Evolutionary conservation across 164 flowering plant species (phyloP).

Genomic region (Liquidambar formosana): DNA sequence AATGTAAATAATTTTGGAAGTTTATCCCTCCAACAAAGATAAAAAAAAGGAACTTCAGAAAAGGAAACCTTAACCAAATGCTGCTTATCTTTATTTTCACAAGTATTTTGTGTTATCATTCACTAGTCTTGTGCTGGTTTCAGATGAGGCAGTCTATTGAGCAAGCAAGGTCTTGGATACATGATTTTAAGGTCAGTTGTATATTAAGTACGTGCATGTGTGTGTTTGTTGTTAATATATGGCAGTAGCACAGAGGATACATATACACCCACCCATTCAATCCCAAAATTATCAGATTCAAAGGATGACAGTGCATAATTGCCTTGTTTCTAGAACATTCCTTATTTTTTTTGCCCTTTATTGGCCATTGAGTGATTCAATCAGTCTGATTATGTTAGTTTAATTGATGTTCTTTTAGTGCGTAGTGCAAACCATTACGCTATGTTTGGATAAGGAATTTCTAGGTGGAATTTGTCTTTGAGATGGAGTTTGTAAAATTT

Average conservation of each 20-base stretch:
- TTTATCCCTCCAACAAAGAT: neutral
- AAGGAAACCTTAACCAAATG: neutral
- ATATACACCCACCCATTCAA: neutral
- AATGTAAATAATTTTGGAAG: neutral
- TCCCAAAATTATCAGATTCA: too few relatives aligned
- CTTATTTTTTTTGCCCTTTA: too few relatives aligned
- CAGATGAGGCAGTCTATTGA: slow-evolving; percentile 56
- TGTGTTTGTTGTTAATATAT: too few relatives aligned
- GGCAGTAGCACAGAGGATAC: neutral
- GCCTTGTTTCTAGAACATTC: neutral
- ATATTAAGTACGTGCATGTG: neutral
- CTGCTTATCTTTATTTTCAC: neutral
- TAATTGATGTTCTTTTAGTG: neutral
- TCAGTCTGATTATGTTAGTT: neutral
- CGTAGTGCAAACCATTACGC: neutral
- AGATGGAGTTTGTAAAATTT: too few relatives aligned
- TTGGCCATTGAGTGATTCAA: too few relatives aligned
- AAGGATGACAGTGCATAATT: neutral
- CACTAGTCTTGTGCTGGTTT: slow-evolving; percentile 1
- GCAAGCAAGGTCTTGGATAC: slow-evolving; percentile 34
- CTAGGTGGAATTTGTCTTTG: too few relatives aligned
- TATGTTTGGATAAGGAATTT: too few relatives aligned
- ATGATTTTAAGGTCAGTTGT: slow-evolving; percentile 49
- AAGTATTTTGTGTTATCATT: neutral
- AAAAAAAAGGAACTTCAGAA: neutral